Evolutionary conservation across 805 yeast genomes (phyloP).

Genomic region (Metschnikowia continentalis): DNA sequence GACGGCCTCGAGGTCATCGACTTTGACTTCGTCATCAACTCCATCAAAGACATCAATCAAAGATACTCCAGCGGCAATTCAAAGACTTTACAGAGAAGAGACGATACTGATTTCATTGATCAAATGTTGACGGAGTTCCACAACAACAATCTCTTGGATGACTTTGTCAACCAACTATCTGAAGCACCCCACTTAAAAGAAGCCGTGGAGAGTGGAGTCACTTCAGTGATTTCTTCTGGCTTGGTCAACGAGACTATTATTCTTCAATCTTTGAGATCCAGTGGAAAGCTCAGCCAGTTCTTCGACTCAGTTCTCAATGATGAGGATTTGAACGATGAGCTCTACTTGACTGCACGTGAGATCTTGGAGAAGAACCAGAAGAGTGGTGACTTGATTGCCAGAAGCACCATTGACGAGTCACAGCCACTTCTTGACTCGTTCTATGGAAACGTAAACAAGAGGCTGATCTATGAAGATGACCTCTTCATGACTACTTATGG

Average conservation of each 20-base stretch:
- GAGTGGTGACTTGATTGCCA: constrained; percentile 5
- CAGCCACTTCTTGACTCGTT: constrained; percentile 11
- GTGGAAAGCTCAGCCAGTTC: constrained; percentile 13
- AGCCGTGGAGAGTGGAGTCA: constrained; percentile 14
- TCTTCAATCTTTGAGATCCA: constrained; percentile 11
- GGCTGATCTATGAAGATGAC: constrained; percentile 11
- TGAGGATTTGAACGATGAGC: constrained; percentile 16
- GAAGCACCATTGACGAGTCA: constrained; percentile 10
- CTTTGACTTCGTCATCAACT: constrained; percentile 13
- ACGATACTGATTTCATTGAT: constrained; percentile 15
- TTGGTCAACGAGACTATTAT: constrained; percentile 16
- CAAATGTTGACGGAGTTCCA: constrained; percentile 17
- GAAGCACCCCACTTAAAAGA: constrained; percentile 15
- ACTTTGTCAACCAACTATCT: constrained; percentile 17
- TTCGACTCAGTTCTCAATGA: constrained; percentile 17
- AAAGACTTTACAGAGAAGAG: constrained; percentile 12
- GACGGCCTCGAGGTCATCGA: constrained; percentile 13
- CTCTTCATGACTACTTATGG: constrained; percentile 9
- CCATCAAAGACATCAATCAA: constrained; percentile 11
- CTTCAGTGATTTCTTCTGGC: constrained; percentile 14
- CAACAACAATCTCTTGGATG: constrained; percentile 14
- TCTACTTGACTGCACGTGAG: constrained; percentile 9
- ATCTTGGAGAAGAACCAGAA: constrained; percentile 4
- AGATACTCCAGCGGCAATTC: constrained; percentile 10
- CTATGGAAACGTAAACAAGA: constrained; percentile 9